Conservation (phyloP, 2,329 filamentous ascomycete genomes). For the Dothiorella sarmentorum region DNA sequence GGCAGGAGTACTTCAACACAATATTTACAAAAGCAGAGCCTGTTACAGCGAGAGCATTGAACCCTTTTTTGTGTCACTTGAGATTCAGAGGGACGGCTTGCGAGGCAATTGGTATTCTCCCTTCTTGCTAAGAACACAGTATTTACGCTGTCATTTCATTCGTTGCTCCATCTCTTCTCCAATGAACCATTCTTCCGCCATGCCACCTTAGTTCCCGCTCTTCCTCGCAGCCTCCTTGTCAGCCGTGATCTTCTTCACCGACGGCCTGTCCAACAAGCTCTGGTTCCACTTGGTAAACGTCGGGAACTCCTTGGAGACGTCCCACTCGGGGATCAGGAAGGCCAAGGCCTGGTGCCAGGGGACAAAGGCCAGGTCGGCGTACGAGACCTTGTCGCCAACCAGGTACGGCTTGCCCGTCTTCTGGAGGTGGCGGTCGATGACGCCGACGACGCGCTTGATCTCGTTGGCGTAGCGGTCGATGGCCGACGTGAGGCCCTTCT, state of each 20-base stretch:
- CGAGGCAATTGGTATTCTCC: too few relatives aligned
- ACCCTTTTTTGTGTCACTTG: too few relatives aligned
- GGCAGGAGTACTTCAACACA: background rate
- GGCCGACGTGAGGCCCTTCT: conserved; percentile 40
- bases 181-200: background rate
- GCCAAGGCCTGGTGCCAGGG: conserved; percentile 34
- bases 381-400: conserved; percentile 43
- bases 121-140: too few relatives aligned
- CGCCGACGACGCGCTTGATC: conserved; percentile 42
- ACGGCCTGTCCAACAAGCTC: conserved; percentile 26
- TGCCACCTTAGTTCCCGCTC: too few relatives aligned
- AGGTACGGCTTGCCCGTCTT: conserved; percentile 36
- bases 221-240: conserved; percentile 8
- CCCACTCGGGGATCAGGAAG: conserved; percentile 23
- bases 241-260: conserved; percentile 25
- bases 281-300: conserved; percentile 28
- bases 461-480: conserved; percentile 46
- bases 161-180: too few relatives aligned
- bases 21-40: too few relatives aligned
- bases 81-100: too few relatives aligned
- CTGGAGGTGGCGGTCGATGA: conserved; percentile 42
- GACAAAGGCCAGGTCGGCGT: conserved; percentile 42
- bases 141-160: too few relatives aligned
- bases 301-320: conserved; percentile 29
- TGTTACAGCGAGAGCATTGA: too few relatives aligned